Base-by-base conservation (phyloP, 257 asterid genomes). In the Solanum acaule region DNA sequence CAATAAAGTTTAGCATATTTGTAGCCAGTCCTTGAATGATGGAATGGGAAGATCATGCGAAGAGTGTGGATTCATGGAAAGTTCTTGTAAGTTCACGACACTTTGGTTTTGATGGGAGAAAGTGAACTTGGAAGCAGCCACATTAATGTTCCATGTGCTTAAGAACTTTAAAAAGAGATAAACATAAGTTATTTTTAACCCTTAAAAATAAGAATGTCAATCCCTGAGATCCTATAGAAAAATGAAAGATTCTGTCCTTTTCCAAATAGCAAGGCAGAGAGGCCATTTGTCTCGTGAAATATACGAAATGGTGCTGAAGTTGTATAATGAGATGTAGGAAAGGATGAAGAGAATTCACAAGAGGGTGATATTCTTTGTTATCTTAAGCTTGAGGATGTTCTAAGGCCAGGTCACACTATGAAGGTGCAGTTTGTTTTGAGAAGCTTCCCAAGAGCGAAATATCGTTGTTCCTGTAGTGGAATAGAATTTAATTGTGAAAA, bases 51-150 rank as follows among this genome's bases (percentile, higher is more conserved):
- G n/a, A 56, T 18, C 63, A 52, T 0, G 0, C 4, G 25, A 6
- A 56, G 35, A 91, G 98, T 96, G 38, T 96, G 98, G 98, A 94
- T 96, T 88, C 98, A 95, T 83, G 98, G 98, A 8, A 96, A 96
- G 94, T 96, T 75, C 56, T 84, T 98, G 99, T 6, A 96, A 96
- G 94, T 96, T 75, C 83, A 75, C 7, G 25, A 75, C 31, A 3
- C 10, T 75, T 7, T 73, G 81, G 81, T 73, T 34, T 33, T 73
- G 37, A 73, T 73, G 46, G 27, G 81, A 34, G 42, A 73, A 67
- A 18, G 14, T 20, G 81, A 34, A 9, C 10, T 73, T 73, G n/a
- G 1, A 73, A 73, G 81, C 81, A 75, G 65, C 0, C 65, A 56
- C 65, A 16, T 56, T 18, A 52, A 52, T 18, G 63, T 75, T 37